These are phyloP conservation scores for Cercospora nicotianae DNA, from an alignment of 2,329 filamentous ascomycete species.

Conservation along the genomic window DNA sequence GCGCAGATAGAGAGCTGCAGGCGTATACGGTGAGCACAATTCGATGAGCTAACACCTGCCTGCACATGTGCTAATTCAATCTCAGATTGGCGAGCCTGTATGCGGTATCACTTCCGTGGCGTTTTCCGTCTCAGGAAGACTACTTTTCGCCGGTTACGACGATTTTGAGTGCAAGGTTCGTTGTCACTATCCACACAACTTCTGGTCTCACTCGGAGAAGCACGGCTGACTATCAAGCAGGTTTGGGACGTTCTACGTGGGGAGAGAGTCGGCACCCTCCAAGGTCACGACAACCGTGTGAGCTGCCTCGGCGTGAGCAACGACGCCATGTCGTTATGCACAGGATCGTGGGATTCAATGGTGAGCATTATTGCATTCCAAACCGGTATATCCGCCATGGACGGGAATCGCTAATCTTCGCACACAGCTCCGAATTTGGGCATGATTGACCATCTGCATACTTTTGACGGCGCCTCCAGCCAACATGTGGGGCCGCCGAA, in stretches of 20 bases:
- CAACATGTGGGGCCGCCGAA: neutral
- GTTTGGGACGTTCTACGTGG: conserved; percentile 97
- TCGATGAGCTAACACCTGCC: neutral
- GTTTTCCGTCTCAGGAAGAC: conserved; percentile 91
- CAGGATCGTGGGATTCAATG: conserved; percentile 98
- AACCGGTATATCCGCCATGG: neutral
- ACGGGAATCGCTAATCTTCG: conserved; percentile 25
- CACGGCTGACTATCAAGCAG: conserved; percentile 50
- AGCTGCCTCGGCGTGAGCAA: conserved; percentile 99
- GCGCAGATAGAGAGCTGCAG: conserved; percentile 79
- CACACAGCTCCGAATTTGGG: conserved; percentile 54
- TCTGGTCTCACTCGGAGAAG: neutral
- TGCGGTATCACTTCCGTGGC: conserved; percentile 98
- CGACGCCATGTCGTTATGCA: conserved; percentile 98
- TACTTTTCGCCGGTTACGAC: conserved; percentile 96
- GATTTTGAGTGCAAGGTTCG: conserved; percentile 99
- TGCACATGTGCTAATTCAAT: neutral
- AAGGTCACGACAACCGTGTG: conserved; percentile 97
- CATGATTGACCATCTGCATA: conserved; percentile 38
- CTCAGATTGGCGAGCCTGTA: conserved; percentile 89
- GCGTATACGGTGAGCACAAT: conserved; percentile 58
- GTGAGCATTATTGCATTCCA: conserved; percentile 58
- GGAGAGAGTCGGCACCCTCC: conserved; percentile 93
- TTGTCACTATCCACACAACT: neutral
- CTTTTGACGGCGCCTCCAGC: neutral